A percentile compares a stretch with the other conserved stretches of the same genome.
Conservation (phyloP, 805 yeast species). For the Cyberlindnera veronae region DNA sequence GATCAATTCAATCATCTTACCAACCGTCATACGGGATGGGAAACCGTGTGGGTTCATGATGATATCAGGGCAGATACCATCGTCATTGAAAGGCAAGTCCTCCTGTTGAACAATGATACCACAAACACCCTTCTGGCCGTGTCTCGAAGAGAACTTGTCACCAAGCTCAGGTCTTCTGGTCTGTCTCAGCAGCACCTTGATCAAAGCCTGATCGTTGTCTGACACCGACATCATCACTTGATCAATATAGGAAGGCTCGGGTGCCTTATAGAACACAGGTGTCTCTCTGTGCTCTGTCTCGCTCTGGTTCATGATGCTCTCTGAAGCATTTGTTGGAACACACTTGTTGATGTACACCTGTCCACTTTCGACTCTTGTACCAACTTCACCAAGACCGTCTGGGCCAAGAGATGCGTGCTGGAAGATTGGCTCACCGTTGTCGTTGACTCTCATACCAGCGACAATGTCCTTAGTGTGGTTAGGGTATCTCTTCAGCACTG, state of each 20-base stretch:
- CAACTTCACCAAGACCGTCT: constrained; percentile 97
- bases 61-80: constrained; percentile 90
- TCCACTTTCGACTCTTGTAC: constrained; percentile 84
- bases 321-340: constrained; percentile 84
- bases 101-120: constrained; percentile 97
- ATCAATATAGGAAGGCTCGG: constrained; percentile 93
- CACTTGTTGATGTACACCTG: constrained; percentile 92
- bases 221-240: constrained; percentile 97
- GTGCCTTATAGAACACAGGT: constrained; percentile 88
- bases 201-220: constrained; percentile 90
- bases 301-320: constrained; percentile 35
- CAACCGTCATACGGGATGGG: constrained; percentile 99
- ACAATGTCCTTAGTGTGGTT: constrained; percentile 91
- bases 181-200: constrained; percentile 89
- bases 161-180: constrained; percentile 97
- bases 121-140: constrained; percentile 99
- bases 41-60: constrained; percentile 99
- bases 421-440: constrained; percentile 74
- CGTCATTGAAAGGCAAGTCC: constrained; percentile 92
- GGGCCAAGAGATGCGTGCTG: constrained; percentile 86
- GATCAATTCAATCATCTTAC: constrained; percentile 94
- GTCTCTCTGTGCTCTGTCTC: constrained; percentile 75
- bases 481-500: constrained; percentile 85
- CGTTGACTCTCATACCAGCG: constrained; percentile 87
- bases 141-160: constrained; percentile 95